phyloP scores from a whole-genome alignment of 257 asterid species.

The Przewalskia tangutica region DNA sequence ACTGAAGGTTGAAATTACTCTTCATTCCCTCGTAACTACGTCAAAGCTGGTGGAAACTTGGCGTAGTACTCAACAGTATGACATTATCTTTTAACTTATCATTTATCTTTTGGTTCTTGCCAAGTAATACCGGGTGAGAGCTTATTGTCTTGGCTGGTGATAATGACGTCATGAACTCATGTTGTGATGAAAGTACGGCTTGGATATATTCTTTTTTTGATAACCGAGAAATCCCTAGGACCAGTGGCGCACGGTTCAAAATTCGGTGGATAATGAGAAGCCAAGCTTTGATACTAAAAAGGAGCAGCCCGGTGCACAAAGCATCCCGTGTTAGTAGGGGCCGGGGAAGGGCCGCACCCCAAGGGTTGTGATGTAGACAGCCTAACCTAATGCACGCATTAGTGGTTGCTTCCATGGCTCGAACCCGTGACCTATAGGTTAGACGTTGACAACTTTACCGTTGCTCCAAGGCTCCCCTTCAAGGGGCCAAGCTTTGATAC shows the following conservation, averaged over 20 bases:
- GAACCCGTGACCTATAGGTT: no score
- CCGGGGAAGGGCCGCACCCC: no score
- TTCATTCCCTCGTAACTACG: background rate
- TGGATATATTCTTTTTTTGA: background rate
- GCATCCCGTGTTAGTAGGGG: no score
- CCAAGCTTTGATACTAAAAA: no score
- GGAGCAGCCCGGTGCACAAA: no score
- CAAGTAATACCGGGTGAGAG: background rate
- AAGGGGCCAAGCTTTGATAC: background rate
- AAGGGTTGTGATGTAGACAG: no score
- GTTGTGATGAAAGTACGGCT: background rate
- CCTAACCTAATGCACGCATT: no score
- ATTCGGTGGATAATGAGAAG: background rate
- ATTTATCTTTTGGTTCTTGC: background rate
- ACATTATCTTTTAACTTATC: background rate
- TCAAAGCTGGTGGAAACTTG: background rate
- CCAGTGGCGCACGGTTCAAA: background rate
- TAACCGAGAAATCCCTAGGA: background rate
- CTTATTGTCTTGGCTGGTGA: background rate
- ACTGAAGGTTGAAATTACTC: background rate
- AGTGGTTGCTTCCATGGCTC: no score
- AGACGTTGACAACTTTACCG: no score
- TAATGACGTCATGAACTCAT: background rate
- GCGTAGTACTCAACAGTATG: background rate
- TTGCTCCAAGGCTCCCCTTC: no score